Evolutionary conservation across 805 yeast species (phyloP).

Genomic region (Teunomyces funiuensis): DNA sequence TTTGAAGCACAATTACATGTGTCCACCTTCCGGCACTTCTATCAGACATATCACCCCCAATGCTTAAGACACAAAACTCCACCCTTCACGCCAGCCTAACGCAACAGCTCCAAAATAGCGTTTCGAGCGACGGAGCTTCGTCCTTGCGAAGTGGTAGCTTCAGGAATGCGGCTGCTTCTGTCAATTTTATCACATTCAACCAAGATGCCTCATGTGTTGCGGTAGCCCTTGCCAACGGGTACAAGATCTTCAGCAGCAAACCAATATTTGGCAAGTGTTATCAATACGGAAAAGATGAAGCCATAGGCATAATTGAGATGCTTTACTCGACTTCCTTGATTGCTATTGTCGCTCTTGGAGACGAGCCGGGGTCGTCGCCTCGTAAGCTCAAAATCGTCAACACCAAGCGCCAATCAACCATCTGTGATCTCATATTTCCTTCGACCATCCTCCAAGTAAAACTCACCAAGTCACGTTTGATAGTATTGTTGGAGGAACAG

Average conservation of each 20-base stretch:
- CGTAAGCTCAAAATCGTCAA: slow-evolving; percentile 79
- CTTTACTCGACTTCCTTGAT: slow-evolving; percentile 83
- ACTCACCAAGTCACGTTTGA: slow-evolving; percentile 31
- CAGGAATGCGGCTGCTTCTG: slow-evolving; percentile 13
- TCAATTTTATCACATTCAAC: slow-evolving; percentile 60
- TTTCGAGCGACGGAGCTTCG: slow-evolving; percentile 17
- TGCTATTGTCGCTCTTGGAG: slow-evolving; percentile 80
- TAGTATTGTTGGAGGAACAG: slow-evolving; percentile 43
- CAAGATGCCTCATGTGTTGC: slow-evolving; percentile 87
- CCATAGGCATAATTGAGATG: slow-evolving; percentile 81
- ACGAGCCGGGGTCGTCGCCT: slow-evolving; percentile 70
- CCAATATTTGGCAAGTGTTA: slow-evolving; percentile 62
- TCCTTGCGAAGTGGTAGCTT: slow-evolving; percentile 14
- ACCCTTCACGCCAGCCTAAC: slow-evolving; percentile 12
- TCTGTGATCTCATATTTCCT: slow-evolving; percentile 45
- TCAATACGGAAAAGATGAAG: slow-evolving; percentile 41
- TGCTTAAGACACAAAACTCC: slow-evolving; percentile 15
- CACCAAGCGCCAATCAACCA: slow-evolving; percentile 61
- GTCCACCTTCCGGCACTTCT: no score
- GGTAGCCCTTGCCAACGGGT: slow-evolving; percentile 63
- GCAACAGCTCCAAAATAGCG: slow-evolving; percentile 11
- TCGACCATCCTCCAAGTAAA: slow-evolving; percentile 40
- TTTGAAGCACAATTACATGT: not conserved
- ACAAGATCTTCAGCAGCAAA: slow-evolving; percentile 81
- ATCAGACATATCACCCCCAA: slow-evolving; percentile 3